Conservation (phyloP, 768 basidiomycete species). For the Albatrellus ellisii region DNA sequence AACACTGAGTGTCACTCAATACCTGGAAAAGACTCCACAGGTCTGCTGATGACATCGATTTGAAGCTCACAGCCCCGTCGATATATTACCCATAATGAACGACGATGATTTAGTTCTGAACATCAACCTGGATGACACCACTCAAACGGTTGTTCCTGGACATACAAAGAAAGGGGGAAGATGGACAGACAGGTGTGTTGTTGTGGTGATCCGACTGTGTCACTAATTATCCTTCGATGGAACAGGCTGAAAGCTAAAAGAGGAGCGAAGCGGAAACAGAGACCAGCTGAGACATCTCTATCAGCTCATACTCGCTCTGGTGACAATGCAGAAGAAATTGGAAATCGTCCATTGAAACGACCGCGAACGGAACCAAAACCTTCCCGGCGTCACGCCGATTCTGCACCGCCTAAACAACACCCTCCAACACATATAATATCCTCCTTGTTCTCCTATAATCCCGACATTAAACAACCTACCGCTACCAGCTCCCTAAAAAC, state of each 20-base stretch:
- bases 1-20: no score
- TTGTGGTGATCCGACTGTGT: background rate
- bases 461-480: constrained; percentile 36
- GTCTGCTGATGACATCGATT: no score
- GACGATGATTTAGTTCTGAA: constrained; percentile 12
- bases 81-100: no score
- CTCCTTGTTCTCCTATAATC: constrained; percentile 80
- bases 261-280: constrained; percentile 10
- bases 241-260: constrained; percentile 12
- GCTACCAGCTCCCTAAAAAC: constrained; percentile 16
- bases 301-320: background rate
- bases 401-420: constrained; percentile 4
- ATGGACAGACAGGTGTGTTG: constrained; percentile 14
- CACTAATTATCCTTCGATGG: background rate
- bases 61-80: no score
- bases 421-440: constrained; percentile 11
- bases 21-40: no score
- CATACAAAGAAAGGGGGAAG: constrained; percentile 8
- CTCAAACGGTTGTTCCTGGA: background rate
- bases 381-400: background rate
- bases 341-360: constrained; percentile 7
- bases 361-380: constrained; percentile 3
- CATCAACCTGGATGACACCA: constrained; percentile 8
- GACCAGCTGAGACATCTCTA: background rate
- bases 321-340: background rate